phyloP scores from a whole-genome alignment of 2,329 filamentous ascomycete genomes.

The Ophiostoma tasmaniense region DNA sequence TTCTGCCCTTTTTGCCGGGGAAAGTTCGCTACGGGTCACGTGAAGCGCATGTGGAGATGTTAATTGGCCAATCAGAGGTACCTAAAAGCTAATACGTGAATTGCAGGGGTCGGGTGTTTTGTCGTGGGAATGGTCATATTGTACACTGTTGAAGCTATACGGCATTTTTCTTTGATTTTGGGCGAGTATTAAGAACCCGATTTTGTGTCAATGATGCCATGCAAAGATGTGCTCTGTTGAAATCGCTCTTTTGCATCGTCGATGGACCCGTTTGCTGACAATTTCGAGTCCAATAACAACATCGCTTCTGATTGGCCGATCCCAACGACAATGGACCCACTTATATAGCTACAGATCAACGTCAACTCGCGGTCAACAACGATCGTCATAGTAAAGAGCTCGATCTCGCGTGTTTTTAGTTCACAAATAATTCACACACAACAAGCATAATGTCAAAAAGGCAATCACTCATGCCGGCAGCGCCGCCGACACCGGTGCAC shows the following conservation, averaged over 20 bases:
- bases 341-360: slow-evolving; percentile 3
- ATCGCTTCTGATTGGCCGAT: background rate
- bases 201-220: background rate
- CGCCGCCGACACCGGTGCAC: slow-evolving; percentile 47
- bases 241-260: background rate
- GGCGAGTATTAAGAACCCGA: background rate
- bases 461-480: slow-evolving; percentile 47
- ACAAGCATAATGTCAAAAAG: slow-evolving; percentile 40
- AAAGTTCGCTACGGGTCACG: slow-evolving; percentile 19
- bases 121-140: too few species aligned
- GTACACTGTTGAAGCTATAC: background rate
- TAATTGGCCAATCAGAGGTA: slow-evolving; percentile 16
- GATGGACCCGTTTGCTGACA: slow-evolving; percentile 3
- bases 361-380: background rate
- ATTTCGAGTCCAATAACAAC: background rate
- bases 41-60: background rate
- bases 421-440: background rate
- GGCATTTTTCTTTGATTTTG: background rate
- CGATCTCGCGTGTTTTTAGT: background rate
- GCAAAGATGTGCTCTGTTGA: background rate
- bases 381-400: background rate
- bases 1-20: slow-evolving; percentile 12
- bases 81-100: slow-evolving; percentile 21
- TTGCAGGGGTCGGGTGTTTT: background rate
- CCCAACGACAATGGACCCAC: background rate